Evolutionary conservation across 805 yeast genomes (phyloP).

Genomic region (Spathaspora passalidarum): DNA sequence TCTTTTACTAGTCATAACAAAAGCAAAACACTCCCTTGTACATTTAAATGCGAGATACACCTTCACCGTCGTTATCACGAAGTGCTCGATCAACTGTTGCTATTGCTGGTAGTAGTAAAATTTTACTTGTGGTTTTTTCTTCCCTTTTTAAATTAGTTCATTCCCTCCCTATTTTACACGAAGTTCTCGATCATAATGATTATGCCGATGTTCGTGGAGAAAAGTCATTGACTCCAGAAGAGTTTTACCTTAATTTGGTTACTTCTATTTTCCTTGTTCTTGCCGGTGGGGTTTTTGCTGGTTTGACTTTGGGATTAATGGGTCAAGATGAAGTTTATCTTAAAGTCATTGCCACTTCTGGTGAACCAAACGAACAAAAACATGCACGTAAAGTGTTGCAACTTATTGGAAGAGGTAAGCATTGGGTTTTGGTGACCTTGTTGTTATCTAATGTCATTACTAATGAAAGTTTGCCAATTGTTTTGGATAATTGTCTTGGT

Average conservation of each 20-base stretch:
- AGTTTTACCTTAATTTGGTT: conserved; percentile 46
- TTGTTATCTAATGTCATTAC: conserved; percentile 85
- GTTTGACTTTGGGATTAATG: conserved; percentile 92
- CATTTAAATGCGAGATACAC: conserved; percentile 15
- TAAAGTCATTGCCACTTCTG: conserved; percentile 86
- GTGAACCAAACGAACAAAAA: conserved; percentile 64
- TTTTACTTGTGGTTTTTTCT: conserved; percentile 29
- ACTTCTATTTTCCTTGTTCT: conserved; percentile 62
- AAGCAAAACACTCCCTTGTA: conserved; percentile 11
- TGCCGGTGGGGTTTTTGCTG: conserved; percentile 89
- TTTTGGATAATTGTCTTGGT: conserved; percentile 86
- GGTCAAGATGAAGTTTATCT: conserved; percentile 96
- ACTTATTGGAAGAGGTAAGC: conserved; percentile 80
- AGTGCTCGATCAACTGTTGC: conserved; percentile 29
- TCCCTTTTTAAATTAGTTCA: conserved; percentile 30
- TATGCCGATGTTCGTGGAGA: conserved; percentile 11
- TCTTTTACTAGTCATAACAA: too few species aligned
- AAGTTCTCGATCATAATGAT: conserved; percentile 6
- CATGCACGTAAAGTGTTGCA: conserved; percentile 70
- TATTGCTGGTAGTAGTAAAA: conserved; percentile 16
- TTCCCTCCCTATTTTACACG: conserved; percentile 29
- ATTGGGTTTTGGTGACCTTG: conserved; percentile 92
- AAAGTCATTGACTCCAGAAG: conserved; percentile 27
- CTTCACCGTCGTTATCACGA: conserved; percentile 21
- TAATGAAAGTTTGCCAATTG: conserved; percentile 91